phyloP scores from a whole-genome alignment of 2,329 filamentous ascomycete genomes.

The Botrytis squamosa region DNA sequence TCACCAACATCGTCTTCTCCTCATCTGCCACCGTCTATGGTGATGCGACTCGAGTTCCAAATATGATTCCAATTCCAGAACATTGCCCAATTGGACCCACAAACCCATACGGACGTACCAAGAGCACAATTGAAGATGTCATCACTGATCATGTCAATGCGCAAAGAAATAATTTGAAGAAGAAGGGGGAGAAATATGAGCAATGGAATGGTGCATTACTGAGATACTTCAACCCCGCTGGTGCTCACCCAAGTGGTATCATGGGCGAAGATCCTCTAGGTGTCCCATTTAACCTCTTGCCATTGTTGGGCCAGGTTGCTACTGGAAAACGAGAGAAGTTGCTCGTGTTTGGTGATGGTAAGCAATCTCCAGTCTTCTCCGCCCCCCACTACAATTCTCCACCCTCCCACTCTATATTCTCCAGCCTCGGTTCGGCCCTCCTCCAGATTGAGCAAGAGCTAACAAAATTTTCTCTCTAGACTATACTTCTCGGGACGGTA shows the following conservation, averaged over 20 bases:
- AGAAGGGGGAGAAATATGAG: conserved; percentile 72
- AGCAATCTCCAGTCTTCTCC: conserved; percentile 37
- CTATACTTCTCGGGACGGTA: conserved; percentile 87
- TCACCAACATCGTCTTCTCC: conserved; percentile 97
- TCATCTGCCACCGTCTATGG: conserved; percentile 98
- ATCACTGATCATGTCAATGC: conserved; percentile 90
- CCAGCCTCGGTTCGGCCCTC: neutral
- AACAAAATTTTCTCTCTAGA: conserved; percentile 53
- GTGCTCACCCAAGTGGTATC: conserved; percentile 89
- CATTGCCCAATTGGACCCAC: conserved; percentile 93
- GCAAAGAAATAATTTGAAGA: conserved; percentile 78
- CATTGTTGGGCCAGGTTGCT: conserved; percentile 90
- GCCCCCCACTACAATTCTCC: neutral
- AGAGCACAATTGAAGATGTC: conserved; percentile 85
- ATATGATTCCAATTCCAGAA: conserved; percentile 99
- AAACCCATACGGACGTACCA: conserved; percentile 97
- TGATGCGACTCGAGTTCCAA: conserved; percentile 89
- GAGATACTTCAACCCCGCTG: conserved; percentile 97
- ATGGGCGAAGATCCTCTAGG: conserved; percentile 99
- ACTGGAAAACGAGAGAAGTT: conserved; percentile 94
- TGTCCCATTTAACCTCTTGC: conserved; percentile 92
- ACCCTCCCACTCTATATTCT: neutral
- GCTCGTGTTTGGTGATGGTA: conserved; percentile 89
- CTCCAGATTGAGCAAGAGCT: conserved; percentile 17
- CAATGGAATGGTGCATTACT: conserved; percentile 92